phyloP scores from a whole-genome alignment of 108 stramenopile genomes.

The Chaetoceros tenuissimus region DNA sequence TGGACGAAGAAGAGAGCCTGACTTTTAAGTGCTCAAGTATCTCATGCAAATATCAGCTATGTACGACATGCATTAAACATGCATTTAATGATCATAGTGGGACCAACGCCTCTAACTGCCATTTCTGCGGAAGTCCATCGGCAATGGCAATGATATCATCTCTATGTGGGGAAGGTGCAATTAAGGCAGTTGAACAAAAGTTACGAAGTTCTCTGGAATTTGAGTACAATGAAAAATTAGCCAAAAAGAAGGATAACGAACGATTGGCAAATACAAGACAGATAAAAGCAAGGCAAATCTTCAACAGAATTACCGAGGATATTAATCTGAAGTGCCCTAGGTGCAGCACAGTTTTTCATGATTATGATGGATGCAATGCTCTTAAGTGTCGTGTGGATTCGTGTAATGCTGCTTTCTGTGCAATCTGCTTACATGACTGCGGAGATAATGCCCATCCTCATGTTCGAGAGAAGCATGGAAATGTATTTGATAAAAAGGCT shows the following conservation, averaged over 20 bases:
- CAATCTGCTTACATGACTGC: conserved; percentile 35
- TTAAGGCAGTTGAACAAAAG: conserved; percentile 31
- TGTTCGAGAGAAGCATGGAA: conserved; percentile 11
- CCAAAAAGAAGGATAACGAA: conserved; percentile 17
- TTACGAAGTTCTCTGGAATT: conserved; percentile 27
- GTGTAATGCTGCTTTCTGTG: conserved; percentile 34
- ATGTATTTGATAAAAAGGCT: conserved; percentile 20
- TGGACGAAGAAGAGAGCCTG: background rate
- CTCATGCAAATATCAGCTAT: conserved; percentile 20
- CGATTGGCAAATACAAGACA: conserved; percentile 12
- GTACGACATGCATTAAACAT: conserved; percentile 18
- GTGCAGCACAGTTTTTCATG: conserved; percentile 25
- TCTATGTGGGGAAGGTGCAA: conserved; percentile 29
- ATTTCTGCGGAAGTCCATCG: conserved; percentile 16
- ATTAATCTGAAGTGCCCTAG: conserved; percentile 37
- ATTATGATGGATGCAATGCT: conserved; percentile 46
- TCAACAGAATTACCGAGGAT: conserved; percentile 24
- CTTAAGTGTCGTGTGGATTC: conserved; percentile 14
- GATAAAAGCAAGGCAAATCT: conserved; percentile 17
- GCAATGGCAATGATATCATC: conserved; percentile 28
- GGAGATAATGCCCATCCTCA: conserved; percentile 32
- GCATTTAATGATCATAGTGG: conserved; percentile 30
- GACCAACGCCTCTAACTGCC: conserved; percentile 20
- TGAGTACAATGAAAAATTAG: conserved; percentile 13
- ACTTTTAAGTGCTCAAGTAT: conserved; percentile 8